phyloP scores from a whole-genome alignment of 2,329 filamentous ascomycete species.

The Stenocarpella maydis region DNA sequence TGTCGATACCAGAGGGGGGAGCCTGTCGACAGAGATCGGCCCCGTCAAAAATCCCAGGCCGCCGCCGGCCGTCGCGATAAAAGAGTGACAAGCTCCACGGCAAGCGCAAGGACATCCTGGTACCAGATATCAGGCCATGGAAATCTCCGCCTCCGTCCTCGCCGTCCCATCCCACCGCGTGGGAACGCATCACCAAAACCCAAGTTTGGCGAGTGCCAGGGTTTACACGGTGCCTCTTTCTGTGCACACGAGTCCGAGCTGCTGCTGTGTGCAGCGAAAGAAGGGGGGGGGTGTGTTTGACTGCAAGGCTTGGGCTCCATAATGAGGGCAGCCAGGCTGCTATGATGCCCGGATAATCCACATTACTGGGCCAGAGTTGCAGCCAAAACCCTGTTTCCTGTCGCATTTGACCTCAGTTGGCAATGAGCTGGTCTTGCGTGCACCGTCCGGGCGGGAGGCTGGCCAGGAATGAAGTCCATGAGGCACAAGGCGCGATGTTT shows the following conservation, averaged over 20 bases:
- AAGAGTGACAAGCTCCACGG: slow-evolving; percentile 32
- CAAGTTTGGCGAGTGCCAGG: not conserved
- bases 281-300: not conserved
- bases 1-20: slow-evolving; percentile 20
- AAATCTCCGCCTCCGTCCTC: slow-evolving; percentile 21
- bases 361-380: not conserved
- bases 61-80: slow-evolving; percentile 28
- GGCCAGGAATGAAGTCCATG: not conserved
- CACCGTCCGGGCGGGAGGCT: not conserved
- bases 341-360: slow-evolving; percentile 7
- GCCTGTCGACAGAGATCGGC: slow-evolving; percentile 25
- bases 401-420: not conserved
- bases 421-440: not conserved
- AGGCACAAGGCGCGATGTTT: slow-evolving; percentile 18
- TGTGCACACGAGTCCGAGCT: slow-evolving; percentile 21
- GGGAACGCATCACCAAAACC: not conserved
- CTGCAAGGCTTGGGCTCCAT: slow-evolving; percentile 14
- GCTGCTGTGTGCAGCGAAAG: not conserved
- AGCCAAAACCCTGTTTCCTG: slow-evolving; percentile 18
- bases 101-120: slow-evolving; percentile 3
- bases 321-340: not conserved
- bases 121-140: slow-evolving; percentile 24
- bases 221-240: slow-evolving; percentile 10
- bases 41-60: slow-evolving; percentile 10
- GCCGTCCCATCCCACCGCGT: slow-evolving; percentile 9